phyloP scores from a whole-genome alignment of 2,329 filamentous ascomycete genomes.

The Stemphylium lycopersici region DNA sequence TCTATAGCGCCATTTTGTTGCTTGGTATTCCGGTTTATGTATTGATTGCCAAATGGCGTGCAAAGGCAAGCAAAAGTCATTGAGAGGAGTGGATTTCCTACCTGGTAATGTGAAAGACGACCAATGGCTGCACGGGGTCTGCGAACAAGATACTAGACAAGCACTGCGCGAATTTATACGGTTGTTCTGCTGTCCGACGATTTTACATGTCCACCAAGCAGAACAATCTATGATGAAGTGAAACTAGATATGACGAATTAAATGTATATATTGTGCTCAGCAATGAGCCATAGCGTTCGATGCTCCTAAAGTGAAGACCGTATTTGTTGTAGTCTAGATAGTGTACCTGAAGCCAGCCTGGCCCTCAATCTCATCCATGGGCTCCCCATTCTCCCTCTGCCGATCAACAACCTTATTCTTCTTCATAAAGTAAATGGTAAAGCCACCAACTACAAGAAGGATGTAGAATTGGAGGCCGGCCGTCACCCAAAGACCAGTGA shows the following conservation, averaged over 20 bases:
- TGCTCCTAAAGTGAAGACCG: no score
- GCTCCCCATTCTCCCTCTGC: conserved; percentile 19
- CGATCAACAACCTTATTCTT: conserved; percentile 22
- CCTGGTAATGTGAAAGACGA: no score
- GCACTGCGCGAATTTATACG: no score
- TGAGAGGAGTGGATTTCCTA: no score
- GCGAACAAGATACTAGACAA: no score
- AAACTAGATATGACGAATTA: no score
- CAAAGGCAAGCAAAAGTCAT: neutral
- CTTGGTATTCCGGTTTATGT: neutral
- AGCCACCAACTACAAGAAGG: conserved; percentile 15
- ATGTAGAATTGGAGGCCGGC: conserved; percentile 28
- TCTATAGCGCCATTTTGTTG: neutral
- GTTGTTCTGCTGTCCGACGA: no score
- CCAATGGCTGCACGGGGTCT: no score
- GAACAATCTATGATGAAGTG: no score
- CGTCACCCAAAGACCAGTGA: conserved; percentile 27
- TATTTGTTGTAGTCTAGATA: neutral
- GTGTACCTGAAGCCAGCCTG: conserved; percentile 30
- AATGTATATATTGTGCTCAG: no score
- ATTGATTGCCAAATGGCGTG: neutral
- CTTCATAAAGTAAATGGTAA: conserved; percentile 20
- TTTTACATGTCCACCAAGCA: no score
- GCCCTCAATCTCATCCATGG: conserved; percentile 23
- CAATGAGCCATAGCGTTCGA: no score